Conservation (phyloP, 805 yeast genomes). For the Candida michaelii region DNA sequence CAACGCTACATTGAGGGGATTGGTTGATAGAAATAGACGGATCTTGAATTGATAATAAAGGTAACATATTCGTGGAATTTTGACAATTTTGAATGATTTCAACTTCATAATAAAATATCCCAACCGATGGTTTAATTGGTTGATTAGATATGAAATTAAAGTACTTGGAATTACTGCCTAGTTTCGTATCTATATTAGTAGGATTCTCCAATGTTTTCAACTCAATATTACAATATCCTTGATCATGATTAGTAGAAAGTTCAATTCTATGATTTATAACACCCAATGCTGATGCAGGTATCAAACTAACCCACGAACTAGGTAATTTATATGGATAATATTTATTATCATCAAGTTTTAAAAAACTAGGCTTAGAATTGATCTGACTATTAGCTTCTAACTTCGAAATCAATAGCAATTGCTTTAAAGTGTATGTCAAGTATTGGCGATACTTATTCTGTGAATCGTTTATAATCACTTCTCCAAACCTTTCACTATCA, state of each 20-base stretch:
- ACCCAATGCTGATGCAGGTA: conserved; percentile 23
- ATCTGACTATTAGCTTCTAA: conserved; percentile 22
- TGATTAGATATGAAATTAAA: conserved; percentile 40
- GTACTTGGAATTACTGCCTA: conserved; percentile 16
- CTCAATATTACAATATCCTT: conserved; percentile 32
- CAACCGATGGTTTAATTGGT: conserved; percentile 31
- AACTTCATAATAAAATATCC: conserved; percentile 43
- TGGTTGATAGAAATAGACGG: conserved; percentile 32
- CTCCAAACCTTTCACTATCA: conserved; percentile 18
- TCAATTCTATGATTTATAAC: conserved; percentile 24
- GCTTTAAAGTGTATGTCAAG: conserved; percentile 22
- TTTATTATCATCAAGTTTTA: conserved; percentile 19
- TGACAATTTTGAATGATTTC: conserved; percentile 36
- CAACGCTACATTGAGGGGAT: conserved; percentile 33
- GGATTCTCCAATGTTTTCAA: conserved; percentile 14
- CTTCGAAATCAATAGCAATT: conserved; percentile 22
- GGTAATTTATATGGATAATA: conserved; percentile 35
- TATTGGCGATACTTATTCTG: conserved; percentile 20
- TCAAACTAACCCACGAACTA: conserved; percentile 40
- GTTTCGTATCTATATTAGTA: neutral
- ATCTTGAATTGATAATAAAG: conserved; percentile 35
- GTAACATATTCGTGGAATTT: conserved; percentile 28
- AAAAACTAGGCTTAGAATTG: conserved; percentile 24
- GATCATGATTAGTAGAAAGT: conserved; percentile 24
- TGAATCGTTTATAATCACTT: conserved; percentile 12